Evolutionary conservation across 768 basidiomycete species (phyloP).

Genomic region (Leucosporidium scottii): DNA sequence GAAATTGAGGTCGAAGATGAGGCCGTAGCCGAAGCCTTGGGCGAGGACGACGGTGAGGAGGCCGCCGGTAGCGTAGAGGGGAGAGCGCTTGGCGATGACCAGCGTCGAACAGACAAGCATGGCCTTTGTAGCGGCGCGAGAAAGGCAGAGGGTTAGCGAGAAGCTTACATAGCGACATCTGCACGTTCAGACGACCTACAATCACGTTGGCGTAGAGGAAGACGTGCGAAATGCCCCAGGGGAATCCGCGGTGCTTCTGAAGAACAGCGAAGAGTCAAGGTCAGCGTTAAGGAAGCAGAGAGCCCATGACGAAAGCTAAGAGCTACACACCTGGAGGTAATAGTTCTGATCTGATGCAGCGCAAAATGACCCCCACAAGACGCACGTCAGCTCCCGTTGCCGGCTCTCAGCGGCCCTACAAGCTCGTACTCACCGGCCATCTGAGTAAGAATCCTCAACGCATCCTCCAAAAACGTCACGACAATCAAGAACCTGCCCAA

Average conservation of each 20-base stretch:
- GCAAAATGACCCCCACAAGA: not conserved
- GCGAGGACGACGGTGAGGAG: conserved; percentile 84
- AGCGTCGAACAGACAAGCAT: conserved; percentile 81
- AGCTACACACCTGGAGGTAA: conserved; percentile 79
- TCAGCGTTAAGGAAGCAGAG: not conserved
- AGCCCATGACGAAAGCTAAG: not conserved
- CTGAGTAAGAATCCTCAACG: conserved; percentile 71
- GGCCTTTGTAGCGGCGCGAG: conserved; percentile 49
- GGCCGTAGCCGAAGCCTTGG: conserved; percentile 96
- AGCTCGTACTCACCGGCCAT: conserved; percentile 18
- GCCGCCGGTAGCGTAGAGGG: conserved; percentile 82
- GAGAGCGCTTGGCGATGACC: conserved; percentile 77
- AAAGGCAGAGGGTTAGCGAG: not conserved
- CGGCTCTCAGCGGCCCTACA: not conserved
- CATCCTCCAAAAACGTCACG: conserved; percentile 96
- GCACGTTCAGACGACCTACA: conserved; percentile 50
- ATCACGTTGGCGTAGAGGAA: conserved; percentile 88
- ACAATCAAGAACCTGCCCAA: conserved; percentile 95
- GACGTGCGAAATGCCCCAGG: conserved; percentile 86
- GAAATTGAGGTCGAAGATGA: conserved; percentile 99
- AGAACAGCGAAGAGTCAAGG: not conserved
- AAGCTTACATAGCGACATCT: not conserved
- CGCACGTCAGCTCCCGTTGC: not conserved
- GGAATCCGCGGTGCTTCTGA: conserved; percentile 83
- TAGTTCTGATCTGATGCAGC: conserved; percentile 71